phyloP scores from a whole-genome alignment of 179 eudicot species.

The Beta corolliflora region DNA sequence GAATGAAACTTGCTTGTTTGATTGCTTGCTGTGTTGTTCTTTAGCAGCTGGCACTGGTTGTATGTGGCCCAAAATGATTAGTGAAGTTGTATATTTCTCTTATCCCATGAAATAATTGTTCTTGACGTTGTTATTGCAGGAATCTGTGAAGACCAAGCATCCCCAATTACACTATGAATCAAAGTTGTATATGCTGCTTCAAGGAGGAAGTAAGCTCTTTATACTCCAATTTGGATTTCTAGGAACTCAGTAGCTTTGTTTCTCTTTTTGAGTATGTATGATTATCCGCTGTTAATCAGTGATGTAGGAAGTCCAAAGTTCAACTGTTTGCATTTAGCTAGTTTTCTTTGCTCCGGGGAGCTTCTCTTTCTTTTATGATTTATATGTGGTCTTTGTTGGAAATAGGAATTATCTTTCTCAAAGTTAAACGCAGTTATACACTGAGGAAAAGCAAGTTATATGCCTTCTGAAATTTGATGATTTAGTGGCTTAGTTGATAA shows the following conservation, averaged over 20 bases:
- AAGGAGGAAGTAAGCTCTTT: slow-evolving; percentile 84
- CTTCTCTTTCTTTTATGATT: not conserved
- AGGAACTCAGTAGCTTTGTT: not conserved
- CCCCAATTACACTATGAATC: slow-evolving; percentile 97
- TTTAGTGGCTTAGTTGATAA: not conserved
- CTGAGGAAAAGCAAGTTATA: not conserved
- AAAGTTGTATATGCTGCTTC: slow-evolving; percentile 80
- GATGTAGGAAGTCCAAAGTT: too few relatives aligned
- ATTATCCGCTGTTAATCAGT: not conserved
- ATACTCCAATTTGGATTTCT: not conserved
- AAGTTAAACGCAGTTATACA: not conserved
- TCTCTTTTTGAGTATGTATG: not conserved
- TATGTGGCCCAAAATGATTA: not conserved
- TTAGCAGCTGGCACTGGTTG: not conserved
- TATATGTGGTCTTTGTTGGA: not conserved
- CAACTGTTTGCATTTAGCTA: too few relatives aligned
- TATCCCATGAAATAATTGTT: not conserved
- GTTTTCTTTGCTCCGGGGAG: too few relatives aligned
- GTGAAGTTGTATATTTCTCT: not conserved
- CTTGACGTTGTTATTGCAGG: slow-evolving; percentile 44
- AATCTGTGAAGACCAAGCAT: slow-evolving; percentile 87
- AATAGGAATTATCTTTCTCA: not conserved
- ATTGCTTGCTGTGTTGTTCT: not conserved
- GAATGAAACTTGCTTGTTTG: not conserved
- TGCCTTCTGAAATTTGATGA: not conserved